These are phyloP conservation scores for Tuber microsphaerosporum DNA, from an alignment of 495 filamentous ascomycete genomes.

Conservation along the genomic window DNA sequence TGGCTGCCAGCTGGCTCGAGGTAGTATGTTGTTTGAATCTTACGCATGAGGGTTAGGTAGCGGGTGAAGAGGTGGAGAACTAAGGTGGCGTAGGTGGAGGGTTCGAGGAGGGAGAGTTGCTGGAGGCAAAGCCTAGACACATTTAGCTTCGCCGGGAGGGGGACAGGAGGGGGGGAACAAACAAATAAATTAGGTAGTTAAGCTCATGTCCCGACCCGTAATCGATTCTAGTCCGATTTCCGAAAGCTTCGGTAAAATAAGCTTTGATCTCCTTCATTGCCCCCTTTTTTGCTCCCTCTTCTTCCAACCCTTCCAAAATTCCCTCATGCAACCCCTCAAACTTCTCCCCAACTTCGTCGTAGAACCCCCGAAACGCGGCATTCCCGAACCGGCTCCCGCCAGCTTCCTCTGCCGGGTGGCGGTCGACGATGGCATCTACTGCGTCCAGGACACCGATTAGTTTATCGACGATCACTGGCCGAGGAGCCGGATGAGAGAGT, in stretches of 20 bases:
- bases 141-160: background rate
- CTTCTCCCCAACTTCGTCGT: slow-evolving; percentile 60
- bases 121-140: slow-evolving; percentile 60
- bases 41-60: slow-evolving; percentile 74
- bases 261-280: slow-evolving; percentile 64
- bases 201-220: slow-evolving; percentile 96
- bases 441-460: slow-evolving; percentile 66
- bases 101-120: slow-evolving; percentile 61
- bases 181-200: slow-evolving; percentile 88
- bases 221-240: slow-evolving; percentile 82
- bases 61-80: slow-evolving; percentile 70
- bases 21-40: slow-evolving; percentile 81
- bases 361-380: slow-evolving; percentile 73
- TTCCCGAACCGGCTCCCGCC: slow-evolving; percentile 91
- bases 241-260: slow-evolving; percentile 77
- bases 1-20: slow-evolving; percentile 92
- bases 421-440: slow-evolving; percentile 55
- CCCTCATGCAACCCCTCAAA: slow-evolving; percentile 46
- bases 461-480: slow-evolving; percentile 53
- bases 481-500: slow-evolving; percentile 55
- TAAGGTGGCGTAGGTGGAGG: slow-evolving; percentile 60
- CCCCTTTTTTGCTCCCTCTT: slow-evolving; percentile 47
- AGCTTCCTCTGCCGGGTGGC: slow-evolving; percentile 72
- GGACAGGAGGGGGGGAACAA: background rate
- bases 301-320: slow-evolving; percentile 55